Conservation (phyloP, 2,329 filamentous ascomycete genomes). For the Fusarium sp. region DNA sequence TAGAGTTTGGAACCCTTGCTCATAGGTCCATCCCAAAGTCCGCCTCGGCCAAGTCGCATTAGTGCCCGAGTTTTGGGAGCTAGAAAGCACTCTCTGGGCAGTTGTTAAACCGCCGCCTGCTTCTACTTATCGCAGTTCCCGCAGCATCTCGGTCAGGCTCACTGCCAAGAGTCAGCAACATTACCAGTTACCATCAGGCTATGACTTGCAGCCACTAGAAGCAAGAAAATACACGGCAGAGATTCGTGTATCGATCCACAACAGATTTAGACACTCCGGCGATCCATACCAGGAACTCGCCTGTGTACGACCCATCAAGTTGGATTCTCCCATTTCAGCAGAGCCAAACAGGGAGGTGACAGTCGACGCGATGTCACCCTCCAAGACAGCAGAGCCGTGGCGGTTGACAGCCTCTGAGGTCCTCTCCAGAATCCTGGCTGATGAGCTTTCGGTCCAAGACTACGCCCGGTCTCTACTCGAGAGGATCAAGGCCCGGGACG, state of each 20-base stretch:
- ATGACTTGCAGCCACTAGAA: background rate
- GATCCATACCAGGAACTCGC: background rate
- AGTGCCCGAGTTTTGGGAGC: constrained; percentile 13
- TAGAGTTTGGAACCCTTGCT: background rate
- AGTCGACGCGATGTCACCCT: constrained; percentile 16
- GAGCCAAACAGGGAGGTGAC: background rate
- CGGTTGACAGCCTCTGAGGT: constrained; percentile 58
- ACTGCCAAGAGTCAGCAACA: background rate
- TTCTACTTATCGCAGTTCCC: background rate
- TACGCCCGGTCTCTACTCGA: constrained; percentile 62
- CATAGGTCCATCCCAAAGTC: background rate
- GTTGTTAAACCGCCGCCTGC: background rate
- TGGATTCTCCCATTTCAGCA: background rate
- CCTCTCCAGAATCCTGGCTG: constrained; percentile 52
- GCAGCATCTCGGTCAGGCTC: background rate
- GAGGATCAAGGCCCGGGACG: constrained; percentile 58
- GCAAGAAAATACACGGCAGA: background rate
- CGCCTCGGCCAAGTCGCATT: constrained; percentile 23
- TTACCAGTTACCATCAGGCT: background rate
- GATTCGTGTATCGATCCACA: background rate
- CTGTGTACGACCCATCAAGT: background rate
- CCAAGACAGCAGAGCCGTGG: constrained; percentile 37
- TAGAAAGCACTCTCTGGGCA: background rate
- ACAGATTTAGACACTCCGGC: background rate
- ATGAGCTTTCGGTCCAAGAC: constrained; percentile 60